Evolutionary conservation across 2,329 filamentous ascomycete species (phyloP).

Genomic region (Colletotrichum sp.): DNA sequence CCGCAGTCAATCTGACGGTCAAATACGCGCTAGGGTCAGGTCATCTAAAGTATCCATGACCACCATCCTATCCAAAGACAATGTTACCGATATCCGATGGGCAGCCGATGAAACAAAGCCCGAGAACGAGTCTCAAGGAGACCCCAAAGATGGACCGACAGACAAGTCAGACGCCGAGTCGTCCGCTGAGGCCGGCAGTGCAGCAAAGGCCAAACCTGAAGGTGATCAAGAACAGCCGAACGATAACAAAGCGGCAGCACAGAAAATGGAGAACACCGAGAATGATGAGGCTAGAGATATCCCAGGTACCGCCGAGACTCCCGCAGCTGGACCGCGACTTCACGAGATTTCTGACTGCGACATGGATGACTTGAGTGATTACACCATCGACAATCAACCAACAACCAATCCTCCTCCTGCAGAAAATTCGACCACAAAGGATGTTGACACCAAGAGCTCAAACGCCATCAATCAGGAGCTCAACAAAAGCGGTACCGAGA

Average conservation of each 20-base stretch:
- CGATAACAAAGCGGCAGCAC: background rate
- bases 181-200: background rate
- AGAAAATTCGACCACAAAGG: background rate
- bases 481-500: background rate
- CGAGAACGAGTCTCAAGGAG: background rate
- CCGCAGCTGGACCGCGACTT: background rate
- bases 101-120: background rate
- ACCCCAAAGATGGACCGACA: background rate
- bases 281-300: background rate
- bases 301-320: background rate
- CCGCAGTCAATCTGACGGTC: slow-evolving; percentile 24
- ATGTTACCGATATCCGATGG: slow-evolving; percentile 35
- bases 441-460: background rate
- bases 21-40: slow-evolving; percentile 24
- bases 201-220: background rate
- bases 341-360: background rate
- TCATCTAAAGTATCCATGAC: slow-evolving; percentile 20
- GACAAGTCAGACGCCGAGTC: background rate
- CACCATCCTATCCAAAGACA: slow-evolving; percentile 32
- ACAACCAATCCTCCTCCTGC: background rate
- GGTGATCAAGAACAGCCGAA: background rate
- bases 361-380: background rate
- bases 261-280: background rate
- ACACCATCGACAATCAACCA: background rate
- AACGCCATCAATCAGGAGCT: background rate